A percentile compares a stretch with the other conserved stretches of the same genome.
Evolutionary conservation across 176 grass and related monocot species (phyloP).

Genomic region (Paspalum vaginatum): DNA sequence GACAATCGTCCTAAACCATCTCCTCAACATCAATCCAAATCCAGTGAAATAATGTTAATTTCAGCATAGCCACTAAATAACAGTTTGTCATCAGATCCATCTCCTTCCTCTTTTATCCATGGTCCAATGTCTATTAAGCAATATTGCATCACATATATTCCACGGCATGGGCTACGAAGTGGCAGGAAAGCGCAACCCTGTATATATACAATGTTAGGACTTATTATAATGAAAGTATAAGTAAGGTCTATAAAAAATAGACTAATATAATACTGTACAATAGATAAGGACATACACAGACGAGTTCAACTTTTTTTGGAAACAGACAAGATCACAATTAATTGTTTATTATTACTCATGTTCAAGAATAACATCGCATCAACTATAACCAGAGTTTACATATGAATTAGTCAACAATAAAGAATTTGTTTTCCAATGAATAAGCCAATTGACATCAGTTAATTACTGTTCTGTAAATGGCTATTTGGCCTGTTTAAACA

Average conservation of each 20-base stretch:
- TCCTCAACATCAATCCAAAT: not conserved
- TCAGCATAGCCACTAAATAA: not conserved
- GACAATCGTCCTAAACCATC: not conserved
- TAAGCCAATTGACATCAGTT: not conserved
- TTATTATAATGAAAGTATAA: not conserved
- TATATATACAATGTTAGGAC: not conserved
- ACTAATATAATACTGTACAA: not conserved
- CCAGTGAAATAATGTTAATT: not conserved
- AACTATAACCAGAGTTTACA: too few species aligned
- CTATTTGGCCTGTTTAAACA: too few species aligned
- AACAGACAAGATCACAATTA: not conserved
- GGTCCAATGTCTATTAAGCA: not conserved
- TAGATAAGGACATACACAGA: not conserved
- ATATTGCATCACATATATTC: constrained; percentile 4
- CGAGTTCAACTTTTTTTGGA: not conserved
- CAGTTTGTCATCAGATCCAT: not conserved
- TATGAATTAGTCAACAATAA: not conserved
- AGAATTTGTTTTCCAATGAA: not conserved
- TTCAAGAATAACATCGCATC: not conserved
- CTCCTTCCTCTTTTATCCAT: constrained; percentile 5
- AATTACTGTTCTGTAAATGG: not conserved
- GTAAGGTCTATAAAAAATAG: not conserved
- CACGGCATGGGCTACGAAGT: constrained; percentile 9
- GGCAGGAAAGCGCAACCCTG: not conserved
- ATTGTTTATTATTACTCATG: too few species aligned